Percentiles rank a stretch among this genome's conserved stretches.
phyloP scores from a whole-genome alignment of 768 basidiomycete genomes.

The Pleurotus citrinopileatus region DNA sequence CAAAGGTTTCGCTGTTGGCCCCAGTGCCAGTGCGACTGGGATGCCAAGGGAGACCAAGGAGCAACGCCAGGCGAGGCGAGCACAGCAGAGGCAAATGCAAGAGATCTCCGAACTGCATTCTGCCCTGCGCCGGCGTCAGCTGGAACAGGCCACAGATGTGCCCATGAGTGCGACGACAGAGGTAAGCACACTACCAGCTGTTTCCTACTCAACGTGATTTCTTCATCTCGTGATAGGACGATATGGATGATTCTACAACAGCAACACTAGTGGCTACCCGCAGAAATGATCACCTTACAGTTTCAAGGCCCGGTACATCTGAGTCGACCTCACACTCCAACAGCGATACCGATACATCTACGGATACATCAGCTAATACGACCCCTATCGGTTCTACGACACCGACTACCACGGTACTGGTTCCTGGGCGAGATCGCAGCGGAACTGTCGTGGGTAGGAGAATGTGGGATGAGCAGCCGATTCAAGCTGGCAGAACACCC shows the following conservation, averaged over 20 bases:
- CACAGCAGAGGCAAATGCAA: conserved; percentile 53
- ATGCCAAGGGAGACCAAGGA: conserved; percentile 73
- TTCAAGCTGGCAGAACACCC: conserved; percentile 10
- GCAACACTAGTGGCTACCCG: conserved; percentile 13
- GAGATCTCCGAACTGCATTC: conserved; percentile 56
- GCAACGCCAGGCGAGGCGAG: conserved; percentile 62
- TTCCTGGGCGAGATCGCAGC: conserved; percentile 64
- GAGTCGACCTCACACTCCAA: conserved; percentile 30
- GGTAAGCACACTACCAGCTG: conserved; percentile 14
- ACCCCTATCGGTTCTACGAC: conserved; percentile 61
- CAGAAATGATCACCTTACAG: conserved; percentile 18
- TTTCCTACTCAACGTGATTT: neutral
- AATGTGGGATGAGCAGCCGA: conserved; percentile 44
- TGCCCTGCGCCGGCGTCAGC: conserved; percentile 52
- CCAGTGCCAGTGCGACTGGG: conserved; percentile 74
- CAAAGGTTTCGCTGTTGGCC: conserved; percentile 84
- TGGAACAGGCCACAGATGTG: conserved; percentile 15
- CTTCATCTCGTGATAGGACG: conserved; percentile 13
- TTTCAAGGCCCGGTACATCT: conserved; percentile 17
- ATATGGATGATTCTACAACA: conserved; percentile 27
- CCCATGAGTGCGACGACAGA: neutral
- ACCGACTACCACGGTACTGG: conserved; percentile 58
- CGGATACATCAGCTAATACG: conserved; percentile 56
- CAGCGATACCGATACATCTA: conserved; percentile 59
- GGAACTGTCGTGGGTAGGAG: conserved; percentile 72